Evolutionary conservation across 768 basidiomycete species (phyloP).

Genomic region (Boletus coccyginus): DNA sequence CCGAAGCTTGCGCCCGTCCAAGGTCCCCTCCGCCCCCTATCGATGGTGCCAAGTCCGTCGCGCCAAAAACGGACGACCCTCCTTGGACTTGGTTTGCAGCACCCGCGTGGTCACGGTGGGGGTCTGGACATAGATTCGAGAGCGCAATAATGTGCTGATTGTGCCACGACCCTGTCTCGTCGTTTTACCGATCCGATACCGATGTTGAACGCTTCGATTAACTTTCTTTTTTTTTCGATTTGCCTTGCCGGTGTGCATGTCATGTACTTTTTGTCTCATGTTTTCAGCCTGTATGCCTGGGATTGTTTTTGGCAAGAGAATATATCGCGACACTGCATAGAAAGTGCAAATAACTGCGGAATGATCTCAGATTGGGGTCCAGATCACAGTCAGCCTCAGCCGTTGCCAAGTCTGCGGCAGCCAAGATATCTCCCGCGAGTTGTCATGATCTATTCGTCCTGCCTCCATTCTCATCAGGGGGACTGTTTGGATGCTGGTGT

Average conservation of each 20-base stretch:
- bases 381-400: too few relatives aligned
- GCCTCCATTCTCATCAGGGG: too few relatives aligned
- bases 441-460: too few relatives aligned
- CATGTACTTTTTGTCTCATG: conserved; percentile 11
- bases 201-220: background rate
- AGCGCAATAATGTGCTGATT: background rate
- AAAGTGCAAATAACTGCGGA: background rate
- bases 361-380: background rate
- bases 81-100: conserved; percentile 22
- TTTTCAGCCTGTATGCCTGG: conserved; percentile 9
- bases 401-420: too few relatives aligned
- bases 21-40: conserved; percentile 30
- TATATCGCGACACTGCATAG: background rate
- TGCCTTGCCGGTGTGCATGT: background rate
- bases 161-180: background rate
- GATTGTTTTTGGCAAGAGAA: background rate
- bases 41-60: conserved; percentile 19
- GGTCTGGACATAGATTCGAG: background rate
- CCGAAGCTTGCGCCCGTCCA: conserved; percentile 34
- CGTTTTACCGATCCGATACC: background rate
- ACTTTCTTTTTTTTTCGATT: background rate
- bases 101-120: background rate
- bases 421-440: too few relatives aligned
- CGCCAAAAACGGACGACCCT: conserved; percentile 15
- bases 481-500: background rate